Conservation (phyloP, 148 eudicot genomes). For the Fallopia convolvulus region DNA sequence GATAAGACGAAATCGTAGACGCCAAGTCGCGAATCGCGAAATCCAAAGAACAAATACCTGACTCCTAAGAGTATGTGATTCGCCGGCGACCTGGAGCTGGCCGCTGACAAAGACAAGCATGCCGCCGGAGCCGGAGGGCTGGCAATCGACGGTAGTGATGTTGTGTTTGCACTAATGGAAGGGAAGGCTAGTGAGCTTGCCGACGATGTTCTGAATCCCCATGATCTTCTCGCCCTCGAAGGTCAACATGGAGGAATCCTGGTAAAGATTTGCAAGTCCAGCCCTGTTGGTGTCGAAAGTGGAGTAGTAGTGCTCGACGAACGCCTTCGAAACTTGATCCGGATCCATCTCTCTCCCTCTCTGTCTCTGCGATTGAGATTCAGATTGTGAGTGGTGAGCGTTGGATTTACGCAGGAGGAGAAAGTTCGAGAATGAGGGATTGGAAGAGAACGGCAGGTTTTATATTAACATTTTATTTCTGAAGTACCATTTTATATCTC, state of each 20-base stretch:
- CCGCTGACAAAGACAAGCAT: conserved; percentile 43
- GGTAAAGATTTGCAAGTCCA: conserved; percentile 26
- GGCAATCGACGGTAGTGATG: conserved; percentile 48
- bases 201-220: conserved; percentile 16
- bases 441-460: not conserved
- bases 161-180: conserved; percentile 44
- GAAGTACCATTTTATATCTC: not conserved
- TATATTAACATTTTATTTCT: not conserved
- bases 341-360: conserved; percentile 29
- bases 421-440: not conserved
- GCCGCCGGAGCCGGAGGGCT: conserved; percentile 40
- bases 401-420: conserved; percentile 1
- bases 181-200: conserved; percentile 32
- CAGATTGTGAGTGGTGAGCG: not conserved
- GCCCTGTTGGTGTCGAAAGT: conserved; percentile 39
- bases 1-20: not conserved
- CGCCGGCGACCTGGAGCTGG: conserved; percentile 39
- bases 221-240: conserved; percentile 27
- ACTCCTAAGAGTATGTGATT: conserved; percentile 36
- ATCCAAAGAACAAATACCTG: conserved; percentile 20
- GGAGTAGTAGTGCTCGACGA: conserved; percentile 51
- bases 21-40: not conserved
- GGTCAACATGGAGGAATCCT: conserved; percentile 35
- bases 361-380: not conserved
- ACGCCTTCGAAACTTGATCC: conserved; percentile 39